Evolutionary conservation across 1,139 yeast genomes (phyloP).

Genomic region (Blastobotrys persicus): DNA sequence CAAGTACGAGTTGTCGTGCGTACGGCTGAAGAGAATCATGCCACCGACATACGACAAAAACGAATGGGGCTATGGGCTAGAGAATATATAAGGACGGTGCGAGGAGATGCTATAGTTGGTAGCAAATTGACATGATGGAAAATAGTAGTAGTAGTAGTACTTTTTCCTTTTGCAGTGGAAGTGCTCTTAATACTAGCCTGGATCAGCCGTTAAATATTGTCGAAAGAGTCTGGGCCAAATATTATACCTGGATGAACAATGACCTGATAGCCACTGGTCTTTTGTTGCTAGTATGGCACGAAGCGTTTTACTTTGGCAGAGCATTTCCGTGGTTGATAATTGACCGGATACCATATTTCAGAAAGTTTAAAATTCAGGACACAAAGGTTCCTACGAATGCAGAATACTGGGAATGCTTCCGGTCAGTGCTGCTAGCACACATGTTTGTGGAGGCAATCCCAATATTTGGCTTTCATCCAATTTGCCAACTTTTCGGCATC

Average conservation of each 20-base stretch:
- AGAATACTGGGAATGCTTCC: slow-evolving; percentile 91
- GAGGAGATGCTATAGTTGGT: too few species aligned
- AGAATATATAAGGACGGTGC: background rate
- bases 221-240: slow-evolving; percentile 80
- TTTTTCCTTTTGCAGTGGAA: background rate
- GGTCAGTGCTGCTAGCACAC: slow-evolving; percentile 79
- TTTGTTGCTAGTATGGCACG: slow-evolving; percentile 72
- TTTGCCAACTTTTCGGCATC: slow-evolving; percentile 76
- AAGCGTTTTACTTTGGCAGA: slow-evolving; percentile 79
- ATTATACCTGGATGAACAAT: slow-evolving; percentile 72
- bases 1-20: background rate
- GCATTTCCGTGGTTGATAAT: slow-evolving; percentile 84
- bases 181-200: slow-evolving; percentile 51
- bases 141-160: background rate
- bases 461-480: slow-evolving; percentile 93
- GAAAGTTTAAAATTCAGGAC: slow-evolving; percentile 77
- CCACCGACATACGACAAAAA: background rate
- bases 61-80: background rate
- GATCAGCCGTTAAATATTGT: slow-evolving; percentile 28
- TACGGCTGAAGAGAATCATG: background rate
- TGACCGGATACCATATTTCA: slow-evolving; percentile 74
- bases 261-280: slow-evolving; percentile 85
- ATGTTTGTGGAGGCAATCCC: slow-evolving; percentile 91
- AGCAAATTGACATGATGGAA: too few species aligned
- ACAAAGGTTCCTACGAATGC: slow-evolving; percentile 68